These are phyloP conservation scores for Quercus engelmannii DNA, from an alignment of 306 rosid species.

Conservation along the genomic window DNA sequence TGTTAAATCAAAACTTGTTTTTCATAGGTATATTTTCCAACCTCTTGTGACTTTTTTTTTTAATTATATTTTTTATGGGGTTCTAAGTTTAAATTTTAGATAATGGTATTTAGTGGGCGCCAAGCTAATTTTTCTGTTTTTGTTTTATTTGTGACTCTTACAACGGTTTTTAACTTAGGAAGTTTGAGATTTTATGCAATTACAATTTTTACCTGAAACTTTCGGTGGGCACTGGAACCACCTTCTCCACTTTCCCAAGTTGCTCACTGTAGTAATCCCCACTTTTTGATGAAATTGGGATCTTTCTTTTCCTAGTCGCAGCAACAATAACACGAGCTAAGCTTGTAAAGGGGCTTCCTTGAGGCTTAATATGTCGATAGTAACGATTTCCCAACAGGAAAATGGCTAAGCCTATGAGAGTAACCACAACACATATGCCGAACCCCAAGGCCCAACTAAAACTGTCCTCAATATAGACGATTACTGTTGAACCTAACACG, in stretches of 20 bases:
- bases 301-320: constrained; percentile 10
- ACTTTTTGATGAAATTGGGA: not conserved
- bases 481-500: not conserved
- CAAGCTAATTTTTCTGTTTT: no score
- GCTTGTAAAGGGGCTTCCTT: constrained; percentile 13
- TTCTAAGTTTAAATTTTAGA: no score
- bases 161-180: no score
- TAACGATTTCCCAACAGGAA: constrained; percentile 9
- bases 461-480: constrained; percentile 24
- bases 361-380: constrained; percentile 13
- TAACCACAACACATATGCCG: not conserved
- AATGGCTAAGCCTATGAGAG: constrained; percentile 6
- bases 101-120: no score
- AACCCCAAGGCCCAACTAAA: constrained; percentile 12
- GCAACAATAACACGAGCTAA: constrained; percentile 12
- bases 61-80: no score
- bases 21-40: no score
- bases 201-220: constrained; percentile 25
- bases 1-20: no score
- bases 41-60: no score
- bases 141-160: no score
- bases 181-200: no score
- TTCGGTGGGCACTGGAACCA: not conserved
- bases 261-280: constrained; percentile 13
- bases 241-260: not conserved